Conservation (phyloP, 371 early-diverging fungal species). For the Phascolomyces articulosus region DNA sequence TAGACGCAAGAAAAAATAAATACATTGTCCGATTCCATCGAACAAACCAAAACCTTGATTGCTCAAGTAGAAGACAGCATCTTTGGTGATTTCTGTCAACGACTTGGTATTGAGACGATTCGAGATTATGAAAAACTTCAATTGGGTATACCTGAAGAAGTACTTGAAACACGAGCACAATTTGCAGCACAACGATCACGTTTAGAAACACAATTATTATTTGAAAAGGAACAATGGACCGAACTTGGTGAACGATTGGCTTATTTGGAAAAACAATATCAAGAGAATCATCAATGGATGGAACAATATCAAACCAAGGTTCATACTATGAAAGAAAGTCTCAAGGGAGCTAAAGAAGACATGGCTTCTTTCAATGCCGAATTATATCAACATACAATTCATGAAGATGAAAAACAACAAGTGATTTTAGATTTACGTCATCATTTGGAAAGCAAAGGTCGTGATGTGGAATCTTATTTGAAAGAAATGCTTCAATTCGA, state of each 20-base stretch:
- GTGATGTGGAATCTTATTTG: conserved; percentile 67
- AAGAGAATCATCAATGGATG: conserved; percentile 32
- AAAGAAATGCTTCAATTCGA: conserved; percentile 72
- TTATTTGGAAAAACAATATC: conserved; percentile 46
- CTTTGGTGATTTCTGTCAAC: conserved; percentile 80
- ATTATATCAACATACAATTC: conserved; percentile 40
- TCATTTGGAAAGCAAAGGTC: conserved; percentile 59
- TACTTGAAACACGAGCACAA: conserved; percentile 71
- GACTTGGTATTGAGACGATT: conserved; percentile 72
- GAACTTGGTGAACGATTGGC: conserved; percentile 65
- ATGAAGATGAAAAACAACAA: conserved; percentile 55
- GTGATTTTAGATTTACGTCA: conserved; percentile 64
- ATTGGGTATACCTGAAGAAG: conserved; percentile 70
- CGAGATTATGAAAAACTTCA: conserved; percentile 80
- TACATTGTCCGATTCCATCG: conserved; percentile 40
- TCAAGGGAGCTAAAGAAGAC: conserved; percentile 36
- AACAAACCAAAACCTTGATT: conserved; percentile 53
- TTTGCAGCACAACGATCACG: conserved; percentile 78
- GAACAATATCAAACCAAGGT: conserved; percentile 38
- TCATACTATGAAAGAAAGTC: conserved; percentile 41
- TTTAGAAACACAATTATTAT: conserved; percentile 73
- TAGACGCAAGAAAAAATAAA: conserved; percentile 19
- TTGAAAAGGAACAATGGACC: conserved; percentile 78
- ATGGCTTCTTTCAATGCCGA: conserved; percentile 32
- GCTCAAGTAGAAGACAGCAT: conserved; percentile 69